Base-by-base conservation (phyloP, 345 rosid species). In the Bretschneidera sinensis region DNA sequence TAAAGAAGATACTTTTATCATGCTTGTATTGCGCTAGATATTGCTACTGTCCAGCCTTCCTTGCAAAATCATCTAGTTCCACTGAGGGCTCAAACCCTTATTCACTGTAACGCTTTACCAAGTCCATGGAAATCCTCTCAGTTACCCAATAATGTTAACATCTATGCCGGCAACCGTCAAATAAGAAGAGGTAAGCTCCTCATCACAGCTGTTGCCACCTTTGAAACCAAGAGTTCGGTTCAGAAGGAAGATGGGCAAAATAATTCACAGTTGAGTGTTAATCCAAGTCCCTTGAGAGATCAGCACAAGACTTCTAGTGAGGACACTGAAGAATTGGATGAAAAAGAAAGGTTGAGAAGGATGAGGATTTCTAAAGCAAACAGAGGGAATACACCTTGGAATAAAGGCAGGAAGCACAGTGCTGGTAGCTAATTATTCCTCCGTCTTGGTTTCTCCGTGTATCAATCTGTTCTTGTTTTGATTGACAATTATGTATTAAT, bases 321-420 rank as follows among this genome's bases (percentile, higher is more conserved):
- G 76, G 89, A 83, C 24, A 55, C 61, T n/a, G 73, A 43, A 21
- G 77, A 79, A 48, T 39, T 81, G 76, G 86, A 77, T 55, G 87
- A 81, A 39, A 81, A 78, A 74, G 98, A 92, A 51, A 69, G 25
- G 76, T 63, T 85, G 70, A 87, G 97, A 58, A 79, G 98, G 74
- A 78, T 67, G 83, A 78, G 96, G 59, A 92, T 92, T 63, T 92
- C 98, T 17, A 87, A 87, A 65, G 98, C 96, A 19, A 89, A 89
- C 75, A 87, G 77, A 78, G 98, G 98, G 57, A 85, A 79, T 57
- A 84, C 79, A 15, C 98, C 98, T 23, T 92, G 98, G 98, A 92
- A 92, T 80, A 92, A 92, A 78, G 98, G 97, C 68, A 87, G 79
- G 85, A 92, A 89, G 74, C 98, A 92, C 67, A 89, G 96, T 81